A percentile compares a stretch with the other conserved stretches of the same genome.
These are phyloP conservation scores for Pseudoturritis turrita DNA, from an alignment of 345 rosid species.

Conservation along the genomic window DNA sequence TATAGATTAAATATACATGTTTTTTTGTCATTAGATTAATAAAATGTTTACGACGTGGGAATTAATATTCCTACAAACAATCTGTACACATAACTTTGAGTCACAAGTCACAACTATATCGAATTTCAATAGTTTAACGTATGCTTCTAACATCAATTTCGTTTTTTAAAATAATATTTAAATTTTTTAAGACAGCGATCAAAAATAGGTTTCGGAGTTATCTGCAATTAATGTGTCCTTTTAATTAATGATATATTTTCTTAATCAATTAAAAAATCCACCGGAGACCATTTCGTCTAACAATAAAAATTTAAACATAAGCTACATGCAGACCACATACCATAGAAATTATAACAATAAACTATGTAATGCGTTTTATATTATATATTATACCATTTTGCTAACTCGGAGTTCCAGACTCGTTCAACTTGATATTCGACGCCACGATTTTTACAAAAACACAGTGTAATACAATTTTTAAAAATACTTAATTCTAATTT, in stretches of 20 bases:
- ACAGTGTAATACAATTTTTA: not conserved
- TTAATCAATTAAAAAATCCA: not conserved
- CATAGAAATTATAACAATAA: not conserved
- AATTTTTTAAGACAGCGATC: not conserved
- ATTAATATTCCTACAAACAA: not conserved
- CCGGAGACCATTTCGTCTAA: not conserved
- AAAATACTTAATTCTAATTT: not conserved
- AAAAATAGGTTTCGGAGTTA: not conserved
- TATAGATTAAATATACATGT: not conserved
- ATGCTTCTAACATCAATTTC: not conserved
- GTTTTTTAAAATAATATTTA: not conserved
- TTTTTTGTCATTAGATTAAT: not conserved
- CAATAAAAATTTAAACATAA: slow-evolving; percentile 1
- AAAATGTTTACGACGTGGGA: slow-evolving; percentile 7
- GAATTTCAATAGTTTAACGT: not conserved
- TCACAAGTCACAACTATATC: not conserved
- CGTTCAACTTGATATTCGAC: slow-evolving; percentile 27
- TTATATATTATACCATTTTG: not conserved
- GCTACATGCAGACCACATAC: slow-evolving; percentile 33
- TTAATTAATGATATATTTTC: not conserved
- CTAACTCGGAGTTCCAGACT: slow-evolving; percentile 10
- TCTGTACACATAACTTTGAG: not conserved
- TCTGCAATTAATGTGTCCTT: not conserved
- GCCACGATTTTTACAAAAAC: slow-evolving; percentile 27
- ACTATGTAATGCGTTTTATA: slow-evolving; percentile 3